Percentiles rank a stretch among this genome's conserved stretches.
These are phyloP conservation scores for Fusarium longipes DNA, from an alignment of 2,329 filamentous ascomycete genomes.

Conservation along the genomic window DNA sequence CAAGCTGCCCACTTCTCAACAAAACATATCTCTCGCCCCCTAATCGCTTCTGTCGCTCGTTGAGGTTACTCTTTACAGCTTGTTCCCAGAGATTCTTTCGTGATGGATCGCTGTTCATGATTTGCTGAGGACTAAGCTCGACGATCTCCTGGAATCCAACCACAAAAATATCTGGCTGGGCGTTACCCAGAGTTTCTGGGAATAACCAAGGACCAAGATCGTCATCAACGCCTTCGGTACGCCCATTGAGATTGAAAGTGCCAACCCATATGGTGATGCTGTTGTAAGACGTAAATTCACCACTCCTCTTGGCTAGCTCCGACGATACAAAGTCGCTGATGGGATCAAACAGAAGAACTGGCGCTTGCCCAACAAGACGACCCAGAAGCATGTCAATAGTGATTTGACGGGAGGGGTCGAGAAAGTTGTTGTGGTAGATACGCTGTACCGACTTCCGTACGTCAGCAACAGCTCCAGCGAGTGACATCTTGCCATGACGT, in stretches of 20 bases:
- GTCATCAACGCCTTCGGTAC: constrained; percentile 78
- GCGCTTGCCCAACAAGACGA: constrained; percentile 81
- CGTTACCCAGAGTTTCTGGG: constrained; percentile 65
- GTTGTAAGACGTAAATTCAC: constrained; percentile 80
- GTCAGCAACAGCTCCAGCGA: constrained; percentile 94
- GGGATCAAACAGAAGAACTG: constrained; percentile 90
- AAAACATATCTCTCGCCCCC: constrained; percentile 86
- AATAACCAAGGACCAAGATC: constrained; percentile 91
- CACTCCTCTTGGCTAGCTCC: constrained; percentile 75
- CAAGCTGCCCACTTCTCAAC: constrained; percentile 90
- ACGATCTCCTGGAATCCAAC: constrained; percentile 98
- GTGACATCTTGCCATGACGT: constrained; percentile 91
- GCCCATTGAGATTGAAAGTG: constrained; percentile 95
- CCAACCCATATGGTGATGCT: constrained; percentile 85
- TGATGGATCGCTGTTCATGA: constrained; percentile 96
- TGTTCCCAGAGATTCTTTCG: constrained; percentile 88
- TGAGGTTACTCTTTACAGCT: constrained; percentile 81
- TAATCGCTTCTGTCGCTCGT: constrained; percentile 72
- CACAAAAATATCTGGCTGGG: constrained; percentile 85
- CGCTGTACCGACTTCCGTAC: constrained; percentile 93
- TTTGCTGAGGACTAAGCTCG: constrained; percentile 96
- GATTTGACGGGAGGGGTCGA: constrained; percentile 90
- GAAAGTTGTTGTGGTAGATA: constrained; percentile 97
- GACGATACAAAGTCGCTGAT: constrained; percentile 89
- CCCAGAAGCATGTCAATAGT: constrained; percentile 95